Base-by-base conservation (phyloP, 2,329 filamentous ascomycete species). In the Harringtonia lauricola region DNA sequence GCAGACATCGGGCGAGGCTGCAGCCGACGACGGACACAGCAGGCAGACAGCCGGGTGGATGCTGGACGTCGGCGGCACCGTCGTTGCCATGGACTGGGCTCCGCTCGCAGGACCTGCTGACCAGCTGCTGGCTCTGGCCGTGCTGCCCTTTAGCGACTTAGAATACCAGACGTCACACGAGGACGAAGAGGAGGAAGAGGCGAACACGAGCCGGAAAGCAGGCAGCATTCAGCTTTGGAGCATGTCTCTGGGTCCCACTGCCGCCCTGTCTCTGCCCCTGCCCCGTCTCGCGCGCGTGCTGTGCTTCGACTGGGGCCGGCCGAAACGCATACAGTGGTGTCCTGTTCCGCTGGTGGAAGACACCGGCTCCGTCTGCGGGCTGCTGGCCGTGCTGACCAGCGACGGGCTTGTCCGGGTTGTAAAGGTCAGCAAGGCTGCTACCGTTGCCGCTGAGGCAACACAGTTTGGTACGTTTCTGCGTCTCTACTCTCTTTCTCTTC, bases 181-280 rank as follows among this genome's bases (percentile, higher is more conserved):
- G 9, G n/a, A 24, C 7, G 58, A 64, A n/a, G 54, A 61, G 12
- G 29, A 28, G 35, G n/a, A 33, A 19, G 36, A 39, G 17, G 55
- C 61, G 1, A 59, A 60, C 14, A 65, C 65, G n/a, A n/a, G n/a
- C n/a, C n/a, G n/a, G 34, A 57, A 65, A 36, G 61, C 58, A 33
- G 72, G 72, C 7, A 60, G 61, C 14, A 58, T 79, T 10, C 74
- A 79, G 54, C 54, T 78, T 19, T 75, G 74, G 70, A 65, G 63
- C 41, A 64, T 76, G 43, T 44, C 57, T 1, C 65, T 76, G 8
- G 17, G 26, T 3, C 33, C 15, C 12, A 7, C 56, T 60, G 3
- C 56, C 61, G 13, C 55, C 53, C n/a, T 9, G 21, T 5, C n/a
- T 15, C 14, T 17, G 14, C 22, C 19, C 5, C 17, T 37, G 19